These are phyloP conservation scores for Aurantiochytrium sp. DNA, from an alignment of 108 stramenopile genomes.

Conservation along the genomic window DNA sequence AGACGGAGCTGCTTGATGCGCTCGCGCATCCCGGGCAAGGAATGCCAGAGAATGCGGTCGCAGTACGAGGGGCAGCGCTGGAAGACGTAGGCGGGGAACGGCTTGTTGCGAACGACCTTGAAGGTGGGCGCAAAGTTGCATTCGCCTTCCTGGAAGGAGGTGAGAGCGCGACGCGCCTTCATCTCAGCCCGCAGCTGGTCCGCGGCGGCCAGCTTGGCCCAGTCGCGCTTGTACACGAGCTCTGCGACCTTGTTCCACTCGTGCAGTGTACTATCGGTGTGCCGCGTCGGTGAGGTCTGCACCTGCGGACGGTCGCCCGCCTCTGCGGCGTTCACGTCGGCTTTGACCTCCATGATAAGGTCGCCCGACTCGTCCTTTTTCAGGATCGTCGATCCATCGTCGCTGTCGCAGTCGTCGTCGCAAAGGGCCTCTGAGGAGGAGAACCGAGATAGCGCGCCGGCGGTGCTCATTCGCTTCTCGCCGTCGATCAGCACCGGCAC, in stretches of 20 bases:
- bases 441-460: not conserved
- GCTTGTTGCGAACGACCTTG: not conserved
- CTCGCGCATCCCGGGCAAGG: not conserved
- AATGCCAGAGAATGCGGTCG: slow-evolving; percentile 26
- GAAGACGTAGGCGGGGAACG: not conserved
- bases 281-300: not conserved
- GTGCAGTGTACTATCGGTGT: not conserved
- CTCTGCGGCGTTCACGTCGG: not conserved
- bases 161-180: not conserved
- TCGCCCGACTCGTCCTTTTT: not conserved
- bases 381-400: not conserved
- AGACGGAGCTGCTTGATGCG: slow-evolving; percentile 19
- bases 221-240: not conserved
- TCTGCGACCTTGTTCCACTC: not conserved
- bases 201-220: not conserved
- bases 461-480: too few relatives aligned
- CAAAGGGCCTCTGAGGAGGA: not conserved
- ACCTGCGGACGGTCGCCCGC: not conserved
- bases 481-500: too few relatives aligned
- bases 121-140: slow-evolving; percentile 7
- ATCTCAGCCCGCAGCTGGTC: not conserved
- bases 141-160: slow-evolving; percentile 6
- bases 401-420: not conserved
- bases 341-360: not conserved
- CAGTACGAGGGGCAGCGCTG: slow-evolving; percentile 20